Evolutionary conservation across 768 basidiomycete genomes (phyloP).

Genomic region (Sporobolomyces phaffii): DNA sequence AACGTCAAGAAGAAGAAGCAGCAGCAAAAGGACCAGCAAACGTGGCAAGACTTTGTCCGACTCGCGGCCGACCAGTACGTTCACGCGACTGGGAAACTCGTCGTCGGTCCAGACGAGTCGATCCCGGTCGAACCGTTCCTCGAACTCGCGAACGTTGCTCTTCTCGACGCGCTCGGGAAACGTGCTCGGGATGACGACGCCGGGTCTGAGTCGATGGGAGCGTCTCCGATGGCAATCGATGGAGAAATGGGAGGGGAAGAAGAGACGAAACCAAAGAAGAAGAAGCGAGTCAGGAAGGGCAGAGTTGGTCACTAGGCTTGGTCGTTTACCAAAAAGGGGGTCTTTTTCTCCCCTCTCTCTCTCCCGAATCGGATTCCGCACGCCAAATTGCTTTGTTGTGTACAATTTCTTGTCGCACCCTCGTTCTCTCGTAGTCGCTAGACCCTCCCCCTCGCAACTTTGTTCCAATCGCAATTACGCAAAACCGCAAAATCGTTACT

Average conservation of each 20-base stretch:
- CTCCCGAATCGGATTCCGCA: too few species aligned
- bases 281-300: background rate
- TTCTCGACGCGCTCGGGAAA: background rate
- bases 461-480: background rate
- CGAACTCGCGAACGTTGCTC: background rate
- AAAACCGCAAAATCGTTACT: too few species aligned
- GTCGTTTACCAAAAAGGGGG: too few species aligned
- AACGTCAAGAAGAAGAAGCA: too few species aligned
- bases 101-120: background rate
- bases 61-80: background rate
- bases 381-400: background rate
- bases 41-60: background rate
- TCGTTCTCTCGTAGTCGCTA: too few species aligned
- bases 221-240: conserved; percentile 2
- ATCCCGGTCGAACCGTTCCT: conserved; percentile 13
- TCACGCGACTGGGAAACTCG: background rate
- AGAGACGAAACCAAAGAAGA: background rate
- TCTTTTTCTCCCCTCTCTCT: background rate
- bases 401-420: background rate
- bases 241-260: background rate
- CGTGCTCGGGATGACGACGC: background rate
- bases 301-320: conserved; percentile 1
- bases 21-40: background rate
- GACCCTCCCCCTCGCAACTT: too few species aligned
- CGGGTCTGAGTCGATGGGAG: background rate